Conservation (phyloP, 257 asterid species). For the Primulina tabacum region DNA sequence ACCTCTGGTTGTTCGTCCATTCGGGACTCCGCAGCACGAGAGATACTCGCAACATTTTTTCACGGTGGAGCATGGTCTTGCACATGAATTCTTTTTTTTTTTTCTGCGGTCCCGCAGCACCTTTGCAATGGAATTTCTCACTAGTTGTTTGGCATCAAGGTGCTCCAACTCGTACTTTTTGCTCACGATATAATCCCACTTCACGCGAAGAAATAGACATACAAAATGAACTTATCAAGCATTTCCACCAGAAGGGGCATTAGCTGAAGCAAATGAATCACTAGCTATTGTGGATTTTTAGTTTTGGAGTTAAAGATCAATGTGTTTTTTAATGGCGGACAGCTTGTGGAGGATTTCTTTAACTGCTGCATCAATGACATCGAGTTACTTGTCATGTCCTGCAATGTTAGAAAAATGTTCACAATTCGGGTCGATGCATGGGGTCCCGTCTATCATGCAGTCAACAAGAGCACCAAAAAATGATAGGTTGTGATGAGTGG, state of each 20-base stretch:
- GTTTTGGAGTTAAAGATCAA: background rate
- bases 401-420: background rate
- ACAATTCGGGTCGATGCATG: background rate
- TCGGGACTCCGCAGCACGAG: background rate
- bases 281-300: background rate
- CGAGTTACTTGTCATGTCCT: background rate
- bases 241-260: background rate
- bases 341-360: background rate
- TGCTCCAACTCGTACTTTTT: background rate
- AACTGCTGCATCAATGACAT: background rate
- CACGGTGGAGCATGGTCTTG: background rate
- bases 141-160: background rate
- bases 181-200: background rate
- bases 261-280: background rate
- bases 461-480: background rate
- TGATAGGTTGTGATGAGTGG: background rate
- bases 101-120: background rate
- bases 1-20: background rate
- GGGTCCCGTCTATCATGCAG: background rate
- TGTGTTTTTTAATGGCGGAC: background rate
- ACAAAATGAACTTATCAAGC: background rate
- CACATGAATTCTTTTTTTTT: too few species aligned
- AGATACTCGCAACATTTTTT: background rate
- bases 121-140: background rate
- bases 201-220: background rate